Evolutionary conservation across 2,329 filamentous ascomycete genomes (phyloP).

Genomic region (Aspergillus aculeatus): DNA sequence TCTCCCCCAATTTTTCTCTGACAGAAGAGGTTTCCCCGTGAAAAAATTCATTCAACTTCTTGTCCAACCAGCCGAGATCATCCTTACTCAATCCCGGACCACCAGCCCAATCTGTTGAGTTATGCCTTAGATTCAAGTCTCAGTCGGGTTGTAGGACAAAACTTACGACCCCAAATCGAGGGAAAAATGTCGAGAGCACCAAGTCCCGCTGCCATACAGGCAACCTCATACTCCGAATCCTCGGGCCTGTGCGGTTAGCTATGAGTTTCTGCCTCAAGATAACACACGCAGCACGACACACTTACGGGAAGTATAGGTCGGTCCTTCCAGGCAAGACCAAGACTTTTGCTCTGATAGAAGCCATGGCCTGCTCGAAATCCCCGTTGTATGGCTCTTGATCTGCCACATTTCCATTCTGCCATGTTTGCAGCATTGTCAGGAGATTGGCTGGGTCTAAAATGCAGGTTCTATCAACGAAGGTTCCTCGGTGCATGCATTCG

Average conservation of each 20-base stretch:
- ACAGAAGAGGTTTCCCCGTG: constrained; percentile 15
- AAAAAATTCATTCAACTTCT: constrained; percentile 57
- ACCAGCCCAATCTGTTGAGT: constrained; percentile 56
- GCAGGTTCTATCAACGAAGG: background rate
- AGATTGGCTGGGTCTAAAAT: constrained; percentile 67
- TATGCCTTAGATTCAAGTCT: constrained; percentile 17
- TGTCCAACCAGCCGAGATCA: constrained; percentile 71
- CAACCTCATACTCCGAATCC: constrained; percentile 72
- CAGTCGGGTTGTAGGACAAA: background rate
- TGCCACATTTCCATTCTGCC: constrained; percentile 72
- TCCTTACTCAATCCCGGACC: constrained; percentile 70
- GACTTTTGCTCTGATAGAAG: constrained; percentile 68
- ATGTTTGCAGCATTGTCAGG: constrained; percentile 72
- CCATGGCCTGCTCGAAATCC: constrained; percentile 65
- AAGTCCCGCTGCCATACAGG: constrained; percentile 58
- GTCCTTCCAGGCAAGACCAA: constrained; percentile 70
- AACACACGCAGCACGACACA: background rate
- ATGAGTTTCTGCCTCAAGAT: constrained; percentile 8
- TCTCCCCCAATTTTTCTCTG: background rate
- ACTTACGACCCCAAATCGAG: constrained; percentile 64
- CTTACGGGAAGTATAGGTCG: constrained; percentile 75
- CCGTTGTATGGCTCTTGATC: constrained; percentile 67
- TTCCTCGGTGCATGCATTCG: background rate
- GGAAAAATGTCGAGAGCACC: constrained; percentile 56
- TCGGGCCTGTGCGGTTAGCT: constrained; percentile 57